Percentiles rank a stretch among this genome's conserved stretches.
Evolutionary conservation across 2,329 filamentous ascomycete genomes (phyloP).

Genomic region (Neofusicoccum cordaticola): DNA sequence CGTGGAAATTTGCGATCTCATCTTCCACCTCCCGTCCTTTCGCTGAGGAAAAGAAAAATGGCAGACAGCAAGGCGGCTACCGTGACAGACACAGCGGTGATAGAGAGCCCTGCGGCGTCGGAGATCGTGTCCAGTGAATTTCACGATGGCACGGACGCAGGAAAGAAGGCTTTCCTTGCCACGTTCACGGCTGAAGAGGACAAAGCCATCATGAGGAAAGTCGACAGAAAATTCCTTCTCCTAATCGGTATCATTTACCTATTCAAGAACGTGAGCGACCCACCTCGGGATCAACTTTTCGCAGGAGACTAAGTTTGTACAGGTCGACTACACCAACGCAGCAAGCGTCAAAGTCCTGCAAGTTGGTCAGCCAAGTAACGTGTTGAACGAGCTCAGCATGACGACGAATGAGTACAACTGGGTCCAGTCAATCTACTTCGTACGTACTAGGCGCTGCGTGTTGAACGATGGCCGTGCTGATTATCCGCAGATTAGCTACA

Average conservation of each 20-base stretch:
- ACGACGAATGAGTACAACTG: slow-evolving; percentile 26
- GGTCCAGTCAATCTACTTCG: slow-evolving; percentile 26
- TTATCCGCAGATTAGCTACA: slow-evolving; percentile 21
- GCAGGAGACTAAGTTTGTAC: not conserved
- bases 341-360: slow-evolving; percentile 26
- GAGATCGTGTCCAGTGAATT: not conserved
- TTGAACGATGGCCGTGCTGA: not conserved
- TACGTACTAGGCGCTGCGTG: not conserved
- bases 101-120: not conserved
- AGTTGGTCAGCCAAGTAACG: slow-evolving; percentile 21
- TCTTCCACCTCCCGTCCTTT: not conserved
- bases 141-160: slow-evolving; percentile 17
- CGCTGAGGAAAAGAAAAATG: not conserved
- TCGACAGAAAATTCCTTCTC: slow-evolving; percentile 25
- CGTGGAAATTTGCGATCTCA: not conserved
- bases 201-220: slow-evolving; percentile 26
- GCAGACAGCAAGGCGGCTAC: not conserved
- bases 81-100: not conserved
- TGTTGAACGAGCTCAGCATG: slow-evolving; percentile 25
- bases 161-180: slow-evolving; percentile 24
- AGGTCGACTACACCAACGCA: slow-evolving; percentile 28
- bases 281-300: not conserved
- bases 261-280: slow-evolving; percentile 23
- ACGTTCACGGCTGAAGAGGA: slow-evolving; percentile 26
- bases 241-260: slow-evolving; percentile 26